Evolutionary conservation across 805 yeast species (phyloP), one percentile per base, ranked within the genome.

Genomic region (Zygoascus ofunaensis): DNA sequence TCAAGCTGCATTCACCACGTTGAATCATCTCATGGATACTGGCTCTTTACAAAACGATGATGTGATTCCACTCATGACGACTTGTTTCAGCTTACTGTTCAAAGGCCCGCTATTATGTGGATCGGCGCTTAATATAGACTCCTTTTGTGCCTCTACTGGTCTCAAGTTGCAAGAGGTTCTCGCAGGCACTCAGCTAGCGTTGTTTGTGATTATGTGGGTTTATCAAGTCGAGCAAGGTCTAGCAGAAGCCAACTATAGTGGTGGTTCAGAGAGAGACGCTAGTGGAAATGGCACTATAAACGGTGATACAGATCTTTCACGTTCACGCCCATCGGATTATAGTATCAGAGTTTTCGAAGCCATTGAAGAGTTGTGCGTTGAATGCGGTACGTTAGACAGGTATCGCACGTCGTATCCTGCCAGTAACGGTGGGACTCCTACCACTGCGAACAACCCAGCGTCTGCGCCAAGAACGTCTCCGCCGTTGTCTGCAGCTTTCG

Each of bases 161-260:
- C 14, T 33, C 12, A 15, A 21, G 4, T 15, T 37, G 17, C 32
- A 15, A 7, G 41, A 37, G 21, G 18, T 57, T 23, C 45, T 56
- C 7, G 36, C 50, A 10, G 50, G 53, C 3, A 53, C 56, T 30
- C 62, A 59, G 41, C 41, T 55, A 32, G 47, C 56, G 2, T 42
- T 59, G 19, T 50, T 52, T 5, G 44, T 58, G 15, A 48, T 57
- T 19, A 50, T 58, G 48, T 59, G 63, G 63, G 49, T 54, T 39
- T 55, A 56, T 22, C 48, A 56, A 10, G 49, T 57, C 8, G 59
- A 57, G 38, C 52, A 54, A 22, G 55, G 48, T n/a, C 21, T 49
- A 34, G 19, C 43, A 36, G 48, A 37, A 19, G 37, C 18, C 41
- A 41, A 14, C 33, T n/a, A n/a, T n/a, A 20, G 40, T 24, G 37